A percentile compares a stretch with the other conserved stretches of the same genome.
These are phyloP conservation scores for Bipolaris bicolor DNA, from an alignment of 2,329 filamentous ascomycete species.

Conservation along the genomic window DNA sequence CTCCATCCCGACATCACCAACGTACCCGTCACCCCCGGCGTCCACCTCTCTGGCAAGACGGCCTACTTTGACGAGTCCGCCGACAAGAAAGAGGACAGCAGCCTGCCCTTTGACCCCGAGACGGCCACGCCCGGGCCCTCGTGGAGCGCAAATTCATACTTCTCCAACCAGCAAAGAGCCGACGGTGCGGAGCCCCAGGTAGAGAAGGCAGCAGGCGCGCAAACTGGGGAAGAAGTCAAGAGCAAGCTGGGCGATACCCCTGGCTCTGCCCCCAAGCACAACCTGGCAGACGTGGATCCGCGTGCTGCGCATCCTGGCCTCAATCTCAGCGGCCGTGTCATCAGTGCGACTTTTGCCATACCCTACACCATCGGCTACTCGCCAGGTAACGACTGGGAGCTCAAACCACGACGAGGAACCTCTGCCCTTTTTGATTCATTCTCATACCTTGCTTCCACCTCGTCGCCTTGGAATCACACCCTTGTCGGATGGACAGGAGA, in stretches of 20 bases:
- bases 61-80: conserved; percentile 45
- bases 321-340: conserved; percentile 65
- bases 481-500: conserved; percentile 96
- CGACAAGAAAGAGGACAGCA: conserved; percentile 20
- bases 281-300: conserved; percentile 59
- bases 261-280: conserved; percentile 46
- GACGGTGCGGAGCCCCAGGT: conserved; percentile 42
- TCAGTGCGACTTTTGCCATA: conserved; percentile 68
- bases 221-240: conserved; percentile 58
- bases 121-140: conserved; percentile 41
- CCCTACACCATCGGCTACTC: conserved; percentile 65
- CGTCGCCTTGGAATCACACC: conserved; percentile 87
- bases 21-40: conserved; percentile 53
- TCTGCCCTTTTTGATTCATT: conserved; percentile 94
- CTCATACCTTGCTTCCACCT: conserved; percentile 81
- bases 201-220: conserved; percentile 54
- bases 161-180: conserved; percentile 32
- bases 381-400: conserved; percentile 64
- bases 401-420: conserved; percentile 80
- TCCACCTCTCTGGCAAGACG: conserved; percentile 44
- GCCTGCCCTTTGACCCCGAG: conserved; percentile 40
- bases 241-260: conserved; percentile 58
- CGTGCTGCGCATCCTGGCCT: conserved; percentile 62
- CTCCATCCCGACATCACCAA: conserved; percentile 48
- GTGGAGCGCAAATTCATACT: conserved; percentile 49